Percentiles rank a stretch among this genome's conserved stretches.
phyloP scores from a whole-genome alignment of 1,139 yeast genomes.

The Taphrina deformans region DNA sequence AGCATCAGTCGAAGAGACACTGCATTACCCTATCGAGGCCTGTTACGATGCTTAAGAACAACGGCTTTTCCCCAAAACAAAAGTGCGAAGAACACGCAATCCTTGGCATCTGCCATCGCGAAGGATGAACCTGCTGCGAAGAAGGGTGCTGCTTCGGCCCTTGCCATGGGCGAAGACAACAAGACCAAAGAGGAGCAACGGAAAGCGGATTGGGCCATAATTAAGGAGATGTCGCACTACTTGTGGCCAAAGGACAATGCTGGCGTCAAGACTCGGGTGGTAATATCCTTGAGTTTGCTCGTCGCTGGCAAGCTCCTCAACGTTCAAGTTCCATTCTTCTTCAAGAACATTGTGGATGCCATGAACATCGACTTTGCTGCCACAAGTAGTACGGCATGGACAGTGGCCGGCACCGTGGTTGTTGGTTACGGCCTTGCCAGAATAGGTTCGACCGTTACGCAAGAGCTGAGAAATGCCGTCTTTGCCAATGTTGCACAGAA shows the following conservation, averaged over 20 bases:
- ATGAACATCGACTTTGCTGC: slow-evolving; percentile 88
- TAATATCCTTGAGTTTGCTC: slow-evolving; percentile 68
- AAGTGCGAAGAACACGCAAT: not conserved
- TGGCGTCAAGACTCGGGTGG: slow-evolving; percentile 71
- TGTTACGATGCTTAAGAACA: not conserved
- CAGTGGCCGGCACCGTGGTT: slow-evolving; percentile 69
- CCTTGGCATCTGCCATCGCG: not conserved
- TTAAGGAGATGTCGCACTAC: slow-evolving; percentile 50
- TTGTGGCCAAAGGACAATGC: slow-evolving; percentile 83
- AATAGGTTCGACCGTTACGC: slow-evolving; percentile 90
- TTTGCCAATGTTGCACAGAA: slow-evolving; percentile 94
- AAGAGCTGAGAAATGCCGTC: slow-evolving; percentile 90
- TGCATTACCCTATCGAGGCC: not conserved
- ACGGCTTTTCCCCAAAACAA: not conserved
- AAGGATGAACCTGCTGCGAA: not conserved
- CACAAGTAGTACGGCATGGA: slow-evolving; percentile 58
- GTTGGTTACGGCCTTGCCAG: slow-evolving; percentile 88
- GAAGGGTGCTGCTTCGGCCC: not conserved
- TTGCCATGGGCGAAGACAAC: slow-evolving; percentile 8
- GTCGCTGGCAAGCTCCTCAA: slow-evolving; percentile 75
- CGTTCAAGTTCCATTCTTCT: slow-evolving; percentile 93
- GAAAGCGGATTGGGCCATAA: slow-evolving; percentile 32
- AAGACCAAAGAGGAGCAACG: slow-evolving; percentile 28
- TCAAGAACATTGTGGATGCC: slow-evolving; percentile 81
- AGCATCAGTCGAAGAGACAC: not conserved